phyloP scores from a whole-genome alignment of 2,329 filamentous ascomycete species.

The Ceratocystis diversiconidia region DNA sequence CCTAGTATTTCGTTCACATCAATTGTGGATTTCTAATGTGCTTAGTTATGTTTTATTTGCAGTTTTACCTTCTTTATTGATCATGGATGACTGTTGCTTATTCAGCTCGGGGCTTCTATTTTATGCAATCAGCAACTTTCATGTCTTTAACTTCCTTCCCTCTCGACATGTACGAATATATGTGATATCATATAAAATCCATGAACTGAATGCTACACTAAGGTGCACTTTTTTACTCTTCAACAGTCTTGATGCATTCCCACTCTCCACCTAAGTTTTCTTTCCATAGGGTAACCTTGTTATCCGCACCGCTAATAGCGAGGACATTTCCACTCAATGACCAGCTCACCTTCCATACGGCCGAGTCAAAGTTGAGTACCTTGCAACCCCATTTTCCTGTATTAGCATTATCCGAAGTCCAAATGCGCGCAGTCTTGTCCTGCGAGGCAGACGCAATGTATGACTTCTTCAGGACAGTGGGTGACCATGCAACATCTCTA shows the following conservation, averaged over 20 bases:
- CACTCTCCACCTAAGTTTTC: constrained; percentile 93
- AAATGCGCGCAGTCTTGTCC: constrained; percentile 95
- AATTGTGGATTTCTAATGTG: not conserved
- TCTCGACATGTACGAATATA: not conserved
- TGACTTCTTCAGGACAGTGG: constrained; percentile 83
- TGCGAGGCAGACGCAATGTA: constrained; percentile 94
- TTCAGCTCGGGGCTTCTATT: no score
- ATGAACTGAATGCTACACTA: not conserved
- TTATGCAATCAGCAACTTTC: no score
- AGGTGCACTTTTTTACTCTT: constrained; percentile 44
- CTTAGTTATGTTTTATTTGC: not conserved
- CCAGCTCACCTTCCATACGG: constrained; percentile 96
- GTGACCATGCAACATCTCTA: constrained; percentile 91
- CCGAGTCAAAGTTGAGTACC: constrained; percentile 71
- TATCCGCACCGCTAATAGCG: constrained; percentile 84
- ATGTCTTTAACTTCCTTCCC: no score
- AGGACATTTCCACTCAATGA: constrained; percentile 92
- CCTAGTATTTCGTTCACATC: not conserved
- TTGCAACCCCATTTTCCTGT: constrained; percentile 71
- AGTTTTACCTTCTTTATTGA: not conserved
- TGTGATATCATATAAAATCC: not conserved
- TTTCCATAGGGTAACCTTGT: constrained; percentile 96
- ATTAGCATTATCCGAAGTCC: constrained; percentile 56
- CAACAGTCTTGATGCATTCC: constrained; percentile 94
- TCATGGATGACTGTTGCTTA: no score